Evolutionary conservation across 805 yeast genomes (phyloP), one percentile per base, ranked within the genome.

Genomic region (Metschnikowia lochheadii): DNA sequence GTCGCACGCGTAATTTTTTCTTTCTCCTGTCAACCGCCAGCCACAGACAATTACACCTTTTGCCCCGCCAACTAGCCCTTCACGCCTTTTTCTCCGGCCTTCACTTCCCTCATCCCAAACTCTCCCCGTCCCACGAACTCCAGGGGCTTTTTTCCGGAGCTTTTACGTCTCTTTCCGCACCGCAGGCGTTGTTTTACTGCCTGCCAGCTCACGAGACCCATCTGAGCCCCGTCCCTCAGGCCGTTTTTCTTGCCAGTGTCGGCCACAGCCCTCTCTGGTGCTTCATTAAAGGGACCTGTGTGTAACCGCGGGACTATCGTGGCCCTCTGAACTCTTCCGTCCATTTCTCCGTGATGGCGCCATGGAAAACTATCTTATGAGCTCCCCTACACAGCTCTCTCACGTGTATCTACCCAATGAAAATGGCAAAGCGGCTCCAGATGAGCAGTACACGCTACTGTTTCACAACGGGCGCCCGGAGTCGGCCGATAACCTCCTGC

Each of bases 291-390:
- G 41, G 14, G 15, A 5, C 13, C 18, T n/a, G 6, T 23, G 13
- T n/a, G 31, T 17, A 39, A 31, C 41, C 11, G 14, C 17, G 7
- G 15, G 11, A 14, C n/a, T 26, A 26, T 40, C 17, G 43, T 29
- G 43, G 32, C 31, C 15, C 21, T 26, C 10, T 21, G 34, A n/a
- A 35, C 23, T 17, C 31, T 31, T 31, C 18, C 2, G 29, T 14
- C 37, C 36, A 11, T 31, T 26, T 35, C 40, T 34, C n/a, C 48
- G 48, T 38, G 49, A 53, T 51, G 58, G 37, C 40, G 54, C 46
- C 52, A 70, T 70, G 76, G 76, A 70, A 44, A 68, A 69, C 56
- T 70, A 58, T 55, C 65, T 70, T 44, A 63, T 70, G 67, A 69
- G 74, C 58, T 68, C 73, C 36, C 76, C 75, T 26, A 62, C 72